These are phyloP conservation scores for Globisporangium sylvaticum DNA, from an alignment of 352 stramenopile species.

Conservation along the genomic window DNA sequence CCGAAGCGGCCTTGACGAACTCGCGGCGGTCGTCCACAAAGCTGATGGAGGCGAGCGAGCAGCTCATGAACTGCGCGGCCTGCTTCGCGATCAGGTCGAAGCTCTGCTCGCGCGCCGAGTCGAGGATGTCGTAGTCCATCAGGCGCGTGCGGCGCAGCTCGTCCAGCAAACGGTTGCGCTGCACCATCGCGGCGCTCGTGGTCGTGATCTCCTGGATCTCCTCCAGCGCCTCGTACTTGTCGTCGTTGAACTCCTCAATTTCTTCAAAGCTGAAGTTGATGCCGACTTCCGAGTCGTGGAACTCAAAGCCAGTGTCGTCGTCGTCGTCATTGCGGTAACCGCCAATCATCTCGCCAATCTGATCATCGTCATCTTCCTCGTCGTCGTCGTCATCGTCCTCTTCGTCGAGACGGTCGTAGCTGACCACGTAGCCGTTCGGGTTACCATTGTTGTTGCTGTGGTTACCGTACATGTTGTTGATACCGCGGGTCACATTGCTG, in stretches of 20 bases:
- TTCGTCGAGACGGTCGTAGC: neutral
- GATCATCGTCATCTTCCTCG: constrained; percentile 24
- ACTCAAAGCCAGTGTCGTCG: constrained; percentile 18
- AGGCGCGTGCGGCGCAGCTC: constrained; percentile 40
- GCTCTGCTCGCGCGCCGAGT: constrained; percentile 44
- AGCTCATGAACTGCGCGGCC: constrained; percentile 44
- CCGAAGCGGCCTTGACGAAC: constrained; percentile 55
- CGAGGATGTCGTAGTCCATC: constrained; percentile 51
- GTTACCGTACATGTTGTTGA: neutral
- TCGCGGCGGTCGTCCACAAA: constrained; percentile 61
- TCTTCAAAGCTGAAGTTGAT: constrained; percentile 20
- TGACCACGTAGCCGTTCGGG: neutral
- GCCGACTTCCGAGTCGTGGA: constrained; percentile 19
- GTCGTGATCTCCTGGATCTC: constrained; percentile 41
- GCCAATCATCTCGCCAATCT: constrained; percentile 12
- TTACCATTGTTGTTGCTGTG: neutral
- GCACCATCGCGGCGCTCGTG: constrained; percentile 13
- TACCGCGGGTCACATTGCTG: neutral
- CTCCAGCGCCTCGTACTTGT: constrained; percentile 25
- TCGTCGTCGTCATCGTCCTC: constrained; percentile 11
- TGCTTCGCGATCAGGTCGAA: constrained; percentile 59
- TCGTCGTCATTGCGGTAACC: constrained; percentile 29
- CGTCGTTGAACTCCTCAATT: constrained; percentile 29
- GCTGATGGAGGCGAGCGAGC: constrained; percentile 51
- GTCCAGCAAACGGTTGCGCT: constrained; percentile 19